Evolutionary conservation across 345 rosid species (phyloP), one percentile per base, ranked within the genome.

Genomic region (Gynandropsis gynandra): DNA sequence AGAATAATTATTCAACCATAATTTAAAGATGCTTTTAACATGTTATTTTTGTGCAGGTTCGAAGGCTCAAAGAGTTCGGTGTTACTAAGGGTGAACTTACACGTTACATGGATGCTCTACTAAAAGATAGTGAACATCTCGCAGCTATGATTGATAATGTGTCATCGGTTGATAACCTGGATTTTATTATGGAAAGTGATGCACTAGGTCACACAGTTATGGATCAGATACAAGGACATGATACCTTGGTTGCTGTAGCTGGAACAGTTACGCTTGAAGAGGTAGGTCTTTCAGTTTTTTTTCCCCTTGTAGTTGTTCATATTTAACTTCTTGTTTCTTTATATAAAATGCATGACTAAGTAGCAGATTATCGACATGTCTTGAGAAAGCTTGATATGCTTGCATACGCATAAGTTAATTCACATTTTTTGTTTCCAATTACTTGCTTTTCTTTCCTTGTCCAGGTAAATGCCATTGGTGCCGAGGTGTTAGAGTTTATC

Each of bases 171-270:
- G 99, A 93, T 68, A 93, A 85, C 77, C 73, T 93, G 81, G 97
- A 93, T 74, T 85, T 88, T 71, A 77, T 81, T 32, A 93, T 93
- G 99, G 97, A 88, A 78, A 88, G 94, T 65, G 95, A 85, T 76
- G 99, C 99, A n/a, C 60, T 93, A 52, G 77, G 95, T 54, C 99
- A 93, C 56, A 79, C 77, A 4, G 94, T 93, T 52, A 93, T 93
- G 99, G 99, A 93, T 74, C 97, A 88, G 65, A 80, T 72, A 52
- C 99, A 93, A 72, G 95, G 97, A 59, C 97, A 88, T 71, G 95
- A 77, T 65, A 76, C 94, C 66, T 70, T 93, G 77, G 71, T 88
- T 75, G 82, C 82, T 41, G 79, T 93, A 67, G 80, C 92, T 41
- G 95, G 89, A 64, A 85, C 94, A 6, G 80, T 93, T 64, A 78